Percentiles rank a stretch among this genome's conserved stretches.
phyloP scores from a whole-genome alignment of 306 rosid genomes.

The Casuarina cunninghamiana region DNA sequence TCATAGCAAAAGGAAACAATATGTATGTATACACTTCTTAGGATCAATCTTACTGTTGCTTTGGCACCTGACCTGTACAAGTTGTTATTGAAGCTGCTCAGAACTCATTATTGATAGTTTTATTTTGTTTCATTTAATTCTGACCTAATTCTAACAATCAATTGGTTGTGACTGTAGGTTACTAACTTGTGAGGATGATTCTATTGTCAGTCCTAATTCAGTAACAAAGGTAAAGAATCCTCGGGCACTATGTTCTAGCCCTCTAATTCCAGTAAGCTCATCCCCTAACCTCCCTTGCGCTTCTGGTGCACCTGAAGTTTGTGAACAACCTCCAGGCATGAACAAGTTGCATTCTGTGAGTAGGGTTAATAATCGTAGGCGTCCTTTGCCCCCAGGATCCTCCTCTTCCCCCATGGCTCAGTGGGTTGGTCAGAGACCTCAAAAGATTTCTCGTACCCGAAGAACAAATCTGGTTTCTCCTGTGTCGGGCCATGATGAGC shows the following conservation, averaged over 20 bases:
- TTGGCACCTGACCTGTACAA: slow-evolving; percentile 21
- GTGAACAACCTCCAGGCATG: slow-evolving; percentile 56
- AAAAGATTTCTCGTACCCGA: slow-evolving; percentile 74
- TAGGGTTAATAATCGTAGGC: slow-evolving; percentile 56
- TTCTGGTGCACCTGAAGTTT: slow-evolving; percentile 54
- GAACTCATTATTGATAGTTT: slow-evolving; percentile 11
- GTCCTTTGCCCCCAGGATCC: slow-evolving; percentile 55
- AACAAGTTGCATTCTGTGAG: slow-evolving; percentile 46
- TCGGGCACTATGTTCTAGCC: slow-evolving; percentile 67
- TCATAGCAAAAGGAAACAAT: slow-evolving; percentile 56
- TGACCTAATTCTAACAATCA: not conserved
- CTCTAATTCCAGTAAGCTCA: slow-evolving; percentile 46
- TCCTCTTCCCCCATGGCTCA: slow-evolving; percentile 70
- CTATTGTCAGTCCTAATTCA: slow-evolving; percentile 44
- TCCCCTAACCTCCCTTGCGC: slow-evolving; percentile 58
- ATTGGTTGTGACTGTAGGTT: slow-evolving; percentile 37
- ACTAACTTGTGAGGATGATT: slow-evolving; percentile 51
- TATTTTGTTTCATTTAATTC: slow-evolving; percentile 5
- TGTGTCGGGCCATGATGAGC: slow-evolving; percentile 59
- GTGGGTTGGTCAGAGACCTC: slow-evolving; percentile 94
- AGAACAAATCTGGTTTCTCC: slow-evolving; percentile 78
- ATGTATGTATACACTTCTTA: slow-evolving; percentile 46
- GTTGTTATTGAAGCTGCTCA: not conserved
- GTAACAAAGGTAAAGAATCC: slow-evolving; percentile 72
- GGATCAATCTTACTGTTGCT: slow-evolving; percentile 18